Percentiles rank a stretch among this genome's conserved stretches.
These are phyloP conservation scores for Paspalum vaginatum DNA, from an alignment of 176 grass and related monocot species.

Conservation along the genomic window DNA sequence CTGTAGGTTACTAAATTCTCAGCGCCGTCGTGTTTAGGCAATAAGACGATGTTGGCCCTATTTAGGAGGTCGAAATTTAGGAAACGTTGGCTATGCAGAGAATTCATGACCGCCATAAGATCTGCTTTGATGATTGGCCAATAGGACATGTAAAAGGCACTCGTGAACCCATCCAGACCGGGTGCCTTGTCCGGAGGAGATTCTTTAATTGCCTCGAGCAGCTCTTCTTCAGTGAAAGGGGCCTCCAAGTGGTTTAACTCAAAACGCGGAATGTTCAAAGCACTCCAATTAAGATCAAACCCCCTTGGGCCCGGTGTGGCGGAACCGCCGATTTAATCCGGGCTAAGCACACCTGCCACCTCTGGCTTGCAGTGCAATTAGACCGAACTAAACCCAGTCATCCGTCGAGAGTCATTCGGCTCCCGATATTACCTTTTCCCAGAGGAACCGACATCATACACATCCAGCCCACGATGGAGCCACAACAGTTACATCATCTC, in stretches of 20 bases:
- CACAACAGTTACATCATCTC: no score
- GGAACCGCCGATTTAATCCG: no score
- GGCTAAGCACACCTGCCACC: no score
- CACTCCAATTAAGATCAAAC: no score
- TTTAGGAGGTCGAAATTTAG: background rate
- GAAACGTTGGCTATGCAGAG: fast-evolving
- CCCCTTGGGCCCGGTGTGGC: no score
- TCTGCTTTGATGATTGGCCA: background rate
- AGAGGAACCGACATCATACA: no score
- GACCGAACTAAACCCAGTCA: no score
- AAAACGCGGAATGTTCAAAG: no score
- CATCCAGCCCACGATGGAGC: no score
- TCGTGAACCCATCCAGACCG: background rate
- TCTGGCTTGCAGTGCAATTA: no score
- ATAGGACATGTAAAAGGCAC: background rate
- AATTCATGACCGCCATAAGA: background rate
- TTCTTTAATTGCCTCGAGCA: background rate
- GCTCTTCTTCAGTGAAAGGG: background rate
- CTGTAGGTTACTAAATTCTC: background rate
- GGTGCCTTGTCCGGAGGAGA: background rate
- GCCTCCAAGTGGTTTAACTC: background rate
- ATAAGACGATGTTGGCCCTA: background rate
- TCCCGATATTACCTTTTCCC: no score
- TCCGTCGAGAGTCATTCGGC: no score
- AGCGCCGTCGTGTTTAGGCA: background rate